Evolutionary conservation across 495 filamentous ascomycete species (phyloP).

Genomic region (Neurospora sp.): DNA sequence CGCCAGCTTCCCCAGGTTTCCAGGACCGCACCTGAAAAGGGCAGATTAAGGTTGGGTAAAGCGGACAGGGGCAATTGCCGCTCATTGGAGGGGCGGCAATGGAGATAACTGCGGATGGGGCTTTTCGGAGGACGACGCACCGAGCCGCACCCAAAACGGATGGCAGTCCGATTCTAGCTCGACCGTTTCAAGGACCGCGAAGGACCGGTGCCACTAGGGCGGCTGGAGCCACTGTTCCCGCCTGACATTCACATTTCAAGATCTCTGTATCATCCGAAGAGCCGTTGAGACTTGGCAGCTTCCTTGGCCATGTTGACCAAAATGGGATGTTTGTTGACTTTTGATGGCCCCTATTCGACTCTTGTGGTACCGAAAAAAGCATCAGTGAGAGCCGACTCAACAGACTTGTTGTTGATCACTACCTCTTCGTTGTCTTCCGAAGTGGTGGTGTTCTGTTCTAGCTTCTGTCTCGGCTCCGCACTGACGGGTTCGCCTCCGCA

Average conservation of each 20-base stretch:
- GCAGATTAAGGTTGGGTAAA: slow-evolving; percentile 16
- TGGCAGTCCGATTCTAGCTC: neutral
- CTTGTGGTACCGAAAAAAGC: neutral
- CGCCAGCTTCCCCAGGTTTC: neutral
- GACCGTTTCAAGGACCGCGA: neutral
- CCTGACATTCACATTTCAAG: neutral
- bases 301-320: neutral
- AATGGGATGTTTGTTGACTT: neutral
- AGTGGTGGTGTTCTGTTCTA: neutral
- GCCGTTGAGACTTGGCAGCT: neutral
- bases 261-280: neutral
- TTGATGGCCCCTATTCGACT: neutral
- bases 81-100: slow-evolving; percentile 16
- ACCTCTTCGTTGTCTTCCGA: neutral
- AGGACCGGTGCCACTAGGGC: neutral
- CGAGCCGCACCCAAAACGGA: neutral
- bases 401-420: neutral
- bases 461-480: neutral
- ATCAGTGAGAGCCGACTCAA: neutral
- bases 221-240: neutral
- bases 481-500: neutral
- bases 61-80: slow-evolving; percentile 19
- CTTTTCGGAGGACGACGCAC: neutral
- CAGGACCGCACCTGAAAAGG: slow-evolving; percentile 2
- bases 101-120: neutral